A percentile compares a stretch with the other conserved stretches of the same genome.
These are phyloP conservation scores for Linum tenue DNA, from an alignment of 345 rosid genomes.

Conservation along the genomic window DNA sequence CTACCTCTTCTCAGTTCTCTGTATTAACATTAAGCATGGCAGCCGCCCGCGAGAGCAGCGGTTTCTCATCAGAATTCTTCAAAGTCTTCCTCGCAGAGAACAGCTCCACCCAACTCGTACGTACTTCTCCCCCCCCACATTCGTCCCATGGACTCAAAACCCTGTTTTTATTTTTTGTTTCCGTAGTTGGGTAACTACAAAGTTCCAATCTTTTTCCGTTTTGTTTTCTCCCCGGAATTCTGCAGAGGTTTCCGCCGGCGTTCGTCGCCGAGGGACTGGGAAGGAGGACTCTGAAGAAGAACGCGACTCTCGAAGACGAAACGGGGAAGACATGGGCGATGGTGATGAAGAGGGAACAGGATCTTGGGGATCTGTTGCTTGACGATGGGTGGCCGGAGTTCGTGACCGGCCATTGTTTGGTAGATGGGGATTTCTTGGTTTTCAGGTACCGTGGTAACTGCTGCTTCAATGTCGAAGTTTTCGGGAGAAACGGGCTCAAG, in stretches of 20 bases:
- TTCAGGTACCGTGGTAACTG: background rate
- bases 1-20: too few relatives aligned
- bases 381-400: conserved; percentile 3
- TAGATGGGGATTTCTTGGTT: conserved; percentile 1
- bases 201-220: background rate
- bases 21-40: too few relatives aligned
- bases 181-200: background rate
- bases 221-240: background rate
- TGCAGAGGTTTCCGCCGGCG: conserved; percentile 4
- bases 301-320: background rate
- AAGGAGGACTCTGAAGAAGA: background rate
- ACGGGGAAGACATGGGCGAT: background rate
- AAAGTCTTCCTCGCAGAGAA: too few relatives aligned
- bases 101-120: too few relatives aligned
- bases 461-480: background rate
- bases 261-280: background rate
- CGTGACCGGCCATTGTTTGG: background rate
- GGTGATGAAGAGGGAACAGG: background rate
- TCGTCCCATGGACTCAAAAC: too few relatives aligned
- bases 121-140: too few relatives aligned
- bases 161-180: too few relatives aligned
- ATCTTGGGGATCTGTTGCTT: background rate
- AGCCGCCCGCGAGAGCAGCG: too few relatives aligned
- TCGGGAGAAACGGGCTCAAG: background rate
- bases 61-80: too few relatives aligned